These are phyloP conservation scores for Linnemannia exigua DNA, from an alignment of 192 early-diverging fungal species.

Conservation along the genomic window DNA sequence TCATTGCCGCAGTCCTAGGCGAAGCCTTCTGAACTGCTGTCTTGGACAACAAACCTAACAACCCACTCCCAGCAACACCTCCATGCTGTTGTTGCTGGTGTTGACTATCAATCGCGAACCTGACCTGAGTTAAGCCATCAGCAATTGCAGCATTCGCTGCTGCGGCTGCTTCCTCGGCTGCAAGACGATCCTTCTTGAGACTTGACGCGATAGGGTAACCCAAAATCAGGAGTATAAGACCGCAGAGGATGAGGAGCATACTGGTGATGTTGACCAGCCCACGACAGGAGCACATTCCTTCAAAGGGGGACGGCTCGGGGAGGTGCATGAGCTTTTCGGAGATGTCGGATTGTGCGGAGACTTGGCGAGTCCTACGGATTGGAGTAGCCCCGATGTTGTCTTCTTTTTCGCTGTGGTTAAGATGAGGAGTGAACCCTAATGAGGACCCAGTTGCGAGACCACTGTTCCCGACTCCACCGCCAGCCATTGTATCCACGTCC, in stretches of 20 bases:
- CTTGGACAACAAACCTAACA: constrained; percentile 51
- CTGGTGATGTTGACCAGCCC: constrained; percentile 44
- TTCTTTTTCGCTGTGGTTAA: background rate
- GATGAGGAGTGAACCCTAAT: background rate
- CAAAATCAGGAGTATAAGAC: constrained; percentile 27
- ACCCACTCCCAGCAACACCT: constrained; percentile 43
- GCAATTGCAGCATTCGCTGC: background rate
- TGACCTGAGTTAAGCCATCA: background rate
- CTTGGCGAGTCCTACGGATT: background rate
- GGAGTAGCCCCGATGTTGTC: background rate
- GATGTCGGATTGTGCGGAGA: constrained; percentile 9
- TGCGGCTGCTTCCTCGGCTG: constrained; percentile 16
- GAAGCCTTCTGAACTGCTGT: background rate
- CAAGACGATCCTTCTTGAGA: constrained; percentile 36
- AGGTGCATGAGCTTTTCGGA: constrained; percentile 46
- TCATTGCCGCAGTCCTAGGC: background rate
- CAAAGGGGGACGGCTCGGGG: constrained; percentile 34
- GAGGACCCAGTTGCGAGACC: background rate
- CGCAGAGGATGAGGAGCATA: constrained; percentile 41
- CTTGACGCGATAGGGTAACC: constrained; percentile 40
- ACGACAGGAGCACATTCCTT: constrained; percentile 41
- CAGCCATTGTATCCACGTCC: background rate
- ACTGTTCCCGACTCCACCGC: background rate
- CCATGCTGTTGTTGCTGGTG: background rate
- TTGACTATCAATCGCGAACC: constrained; percentile 10